Conservation (phyloP, 805 yeast species). For the Clavispora vitiphila region DNA sequence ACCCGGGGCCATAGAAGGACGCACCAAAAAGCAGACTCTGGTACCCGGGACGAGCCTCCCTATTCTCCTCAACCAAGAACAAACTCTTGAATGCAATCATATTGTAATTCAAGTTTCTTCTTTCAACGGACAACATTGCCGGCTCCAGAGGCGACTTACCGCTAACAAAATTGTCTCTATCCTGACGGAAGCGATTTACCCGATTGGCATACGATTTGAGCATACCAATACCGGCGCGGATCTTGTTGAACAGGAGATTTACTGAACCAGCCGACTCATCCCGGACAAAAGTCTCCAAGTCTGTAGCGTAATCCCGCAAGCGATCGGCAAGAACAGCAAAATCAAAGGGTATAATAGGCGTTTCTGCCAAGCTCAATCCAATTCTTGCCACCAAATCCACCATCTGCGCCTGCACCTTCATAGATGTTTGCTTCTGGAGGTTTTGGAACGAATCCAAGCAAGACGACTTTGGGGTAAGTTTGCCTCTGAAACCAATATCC, state of each 20-base stretch:
- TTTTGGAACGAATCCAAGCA: constrained; percentile 63
- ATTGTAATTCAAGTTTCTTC: constrained; percentile 81
- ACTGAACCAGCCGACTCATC: constrained; percentile 4
- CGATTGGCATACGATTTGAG: constrained; percentile 33
- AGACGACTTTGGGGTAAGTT: constrained; percentile 45
- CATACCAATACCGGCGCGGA: constrained; percentile 20
- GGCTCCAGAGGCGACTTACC: constrained; percentile 60
- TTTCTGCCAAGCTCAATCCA: constrained; percentile 59
- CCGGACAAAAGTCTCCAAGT: constrained; percentile 39
- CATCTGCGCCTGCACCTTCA: constrained; percentile 51
- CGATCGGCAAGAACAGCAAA: constrained; percentile 42
- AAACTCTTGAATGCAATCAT: constrained; percentile 50
- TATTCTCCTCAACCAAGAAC: constrained; percentile 42
- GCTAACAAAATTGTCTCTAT: constrained; percentile 19
- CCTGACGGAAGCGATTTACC: constrained; percentile 50
- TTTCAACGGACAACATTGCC: constrained; percentile 58
- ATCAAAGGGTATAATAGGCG: constrained; percentile 71
- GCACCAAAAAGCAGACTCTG: constrained; percentile 68
- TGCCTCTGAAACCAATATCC: constrained; percentile 45
- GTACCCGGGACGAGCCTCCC: constrained; percentile 57
- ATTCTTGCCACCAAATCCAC: constrained; percentile 51
- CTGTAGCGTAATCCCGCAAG: constrained; percentile 41
- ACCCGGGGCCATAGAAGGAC: constrained; percentile 49
- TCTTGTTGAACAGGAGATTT: constrained; percentile 19
- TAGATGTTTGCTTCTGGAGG: constrained; percentile 50